Base-by-base conservation (phyloP, 116 monocot genomes). In the Thalassia testudinum region DNA sequence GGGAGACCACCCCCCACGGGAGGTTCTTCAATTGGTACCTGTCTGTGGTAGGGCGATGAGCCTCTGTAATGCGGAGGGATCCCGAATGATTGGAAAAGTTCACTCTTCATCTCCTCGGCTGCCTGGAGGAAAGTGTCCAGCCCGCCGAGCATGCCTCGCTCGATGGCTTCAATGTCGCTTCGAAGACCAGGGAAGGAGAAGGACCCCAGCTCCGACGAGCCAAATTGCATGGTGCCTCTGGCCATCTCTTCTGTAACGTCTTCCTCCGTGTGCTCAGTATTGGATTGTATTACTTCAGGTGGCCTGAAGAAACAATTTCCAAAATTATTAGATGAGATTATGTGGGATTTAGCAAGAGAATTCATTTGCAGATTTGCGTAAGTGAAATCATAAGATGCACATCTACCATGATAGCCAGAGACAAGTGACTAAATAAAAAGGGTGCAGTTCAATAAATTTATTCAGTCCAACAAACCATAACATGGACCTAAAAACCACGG, bases 261-360 rank as follows among this genome's bases (percentile, higher is more conserved):
- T 24, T 87, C 78, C 68, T 87, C 83, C 5, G 81, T 84, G 55
- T 71, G 68, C 68, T 93, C 87, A 12, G 76, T 87, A 42, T 70
- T 78, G 0, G 87, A 87, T 62, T 84, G 81, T 61, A 93, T 71
- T 24, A 93, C 69, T 56, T 78, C 81, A 22, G 51, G 21, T 10
- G 93, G 87, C 68, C 93, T 93, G 53, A 26, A 10, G 30, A 34
- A n/a, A n/a, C n/a, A n/a, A n/a, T n/a, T n/a, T n/a, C n/a, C n/a
- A n/a, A n/a, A n/a, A n/a, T n/a, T n/a, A n/a, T n/a, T n/a, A n/a
- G n/a, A n/a, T n/a, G n/a, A n/a, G n/a, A n/a, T n/a, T n/a, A n/a
- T n/a, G n/a, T n/a, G n/a, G n/a, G n/a, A 13, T 47, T 43, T 18
- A 13, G 27, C 24, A 44, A n/a, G n/a, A n/a, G n/a, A n/a, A n/a